These are phyloP conservation scores for Macaranga tanarius DNA, from an alignment of 441 rosid species.

Conservation along the genomic window DNA sequence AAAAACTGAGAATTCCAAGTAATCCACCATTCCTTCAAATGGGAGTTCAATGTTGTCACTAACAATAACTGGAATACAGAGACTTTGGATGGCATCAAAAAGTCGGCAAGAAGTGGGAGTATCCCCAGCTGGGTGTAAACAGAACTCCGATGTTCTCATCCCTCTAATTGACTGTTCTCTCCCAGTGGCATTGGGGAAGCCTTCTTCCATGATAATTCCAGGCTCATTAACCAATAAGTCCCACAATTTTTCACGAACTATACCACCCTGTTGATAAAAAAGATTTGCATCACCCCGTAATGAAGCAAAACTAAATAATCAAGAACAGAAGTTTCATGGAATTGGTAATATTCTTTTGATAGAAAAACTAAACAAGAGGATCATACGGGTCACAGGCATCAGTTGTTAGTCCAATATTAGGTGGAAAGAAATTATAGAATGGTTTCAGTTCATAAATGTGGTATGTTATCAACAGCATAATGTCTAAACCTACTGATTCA, in stretches of 20 bases:
- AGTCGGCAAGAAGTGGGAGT: conserved; percentile 94
- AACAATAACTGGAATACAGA: conserved; percentile 83
- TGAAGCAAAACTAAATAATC: not conserved
- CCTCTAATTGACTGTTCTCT: conserved; percentile 79
- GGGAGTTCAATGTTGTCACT: conserved; percentile 89
- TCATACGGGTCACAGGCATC: too few species aligned
- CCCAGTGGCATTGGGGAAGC: conserved; percentile 94
- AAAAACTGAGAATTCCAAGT: conserved; percentile 69
- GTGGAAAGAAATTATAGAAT: too few species aligned
- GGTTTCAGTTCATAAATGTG: too few species aligned
- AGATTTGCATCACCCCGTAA: conserved; percentile 2
- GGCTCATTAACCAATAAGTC: conserved; percentile 65
- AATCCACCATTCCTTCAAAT: conserved; percentile 79
- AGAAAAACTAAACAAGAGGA: too few species aligned
- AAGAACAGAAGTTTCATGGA: too few species aligned
- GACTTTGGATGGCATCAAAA: conserved; percentile 91
- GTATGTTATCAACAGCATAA: too few species aligned
- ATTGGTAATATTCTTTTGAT: too few species aligned
- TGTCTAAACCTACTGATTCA: too few species aligned
- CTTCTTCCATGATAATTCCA: conserved; percentile 79
- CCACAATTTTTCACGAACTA: conserved; percentile 81
- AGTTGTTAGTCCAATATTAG: too few species aligned
- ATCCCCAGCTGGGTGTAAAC: conserved; percentile 96
- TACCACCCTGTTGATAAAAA: conserved; percentile 58
- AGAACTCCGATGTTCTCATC: conserved; percentile 85